phyloP scores from a whole-genome alignment of 805 yeast species.

The Vanderwaltozyma polyspora region DNA sequence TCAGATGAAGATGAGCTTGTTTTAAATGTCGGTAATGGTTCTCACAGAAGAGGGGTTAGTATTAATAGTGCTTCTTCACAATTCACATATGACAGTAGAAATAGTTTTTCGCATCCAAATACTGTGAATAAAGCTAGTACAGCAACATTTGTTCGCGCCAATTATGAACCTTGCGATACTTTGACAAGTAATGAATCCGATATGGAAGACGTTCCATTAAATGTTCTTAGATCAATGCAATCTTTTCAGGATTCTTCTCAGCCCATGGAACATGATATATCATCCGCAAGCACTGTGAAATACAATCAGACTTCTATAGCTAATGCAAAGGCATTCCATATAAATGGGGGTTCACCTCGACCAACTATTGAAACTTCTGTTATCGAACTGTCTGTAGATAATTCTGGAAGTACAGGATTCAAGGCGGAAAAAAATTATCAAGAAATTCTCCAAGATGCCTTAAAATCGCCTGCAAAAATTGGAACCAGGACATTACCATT shows the following conservation, averaged over 20 bases:
- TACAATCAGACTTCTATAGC: neutral
- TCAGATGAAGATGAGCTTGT: constrained; percentile 13
- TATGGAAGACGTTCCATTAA: constrained; percentile 3
- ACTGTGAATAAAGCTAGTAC: neutral
- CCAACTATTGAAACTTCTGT: neutral
- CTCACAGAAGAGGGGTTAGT: constrained; percentile 8
- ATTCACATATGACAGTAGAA: neutral
- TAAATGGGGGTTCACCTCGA: neutral
- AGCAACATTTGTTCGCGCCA: neutral
- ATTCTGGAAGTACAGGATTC: too few species aligned
- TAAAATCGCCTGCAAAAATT: neutral
- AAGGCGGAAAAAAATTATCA: neutral
- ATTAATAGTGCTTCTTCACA: neutral
- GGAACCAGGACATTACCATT: neutral
- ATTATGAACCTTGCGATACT: neutral
- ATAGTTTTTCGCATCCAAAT: neutral
- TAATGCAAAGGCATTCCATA: neutral
- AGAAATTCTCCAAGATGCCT: neutral
- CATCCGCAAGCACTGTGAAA: neutral
- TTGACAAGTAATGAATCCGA: constrained; percentile 3
- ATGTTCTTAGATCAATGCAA: constrained; percentile 3
- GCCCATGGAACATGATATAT: neutral
- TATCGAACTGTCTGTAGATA: neutral
- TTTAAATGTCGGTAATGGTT: constrained; percentile 14
- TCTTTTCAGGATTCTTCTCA: neutral